Base-by-base conservation (phyloP, 352 stramenopile genomes). In the Globisporangium mamillatum region DNA sequence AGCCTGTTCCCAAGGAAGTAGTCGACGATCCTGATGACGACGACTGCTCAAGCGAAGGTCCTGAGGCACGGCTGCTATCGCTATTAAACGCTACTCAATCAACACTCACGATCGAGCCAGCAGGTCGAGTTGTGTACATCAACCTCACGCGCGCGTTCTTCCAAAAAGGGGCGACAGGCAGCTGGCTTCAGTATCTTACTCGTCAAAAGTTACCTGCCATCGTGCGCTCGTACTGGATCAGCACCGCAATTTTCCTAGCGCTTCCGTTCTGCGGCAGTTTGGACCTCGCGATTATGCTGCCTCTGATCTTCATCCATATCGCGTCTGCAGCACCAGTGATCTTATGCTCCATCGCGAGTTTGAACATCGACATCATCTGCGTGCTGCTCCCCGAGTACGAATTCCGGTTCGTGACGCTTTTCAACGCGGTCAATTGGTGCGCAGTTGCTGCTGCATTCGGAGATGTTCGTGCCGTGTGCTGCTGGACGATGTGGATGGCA, bases 401-500 rank as follows among this genome's bases (percentile, higher is more conserved):
- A 44, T 81, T 78, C 41, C 65, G 56, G 4, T 61, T 67, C 38
- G 34, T 68, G n/a, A 53, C 75, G 14, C 4, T 78, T 7, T 27
- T 78, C 4, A 82, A 76, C 44, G 64, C 57, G 2, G 44, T 71
- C 12, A 69, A 80, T 56, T 82, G 75, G 75, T 18, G 67, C 25
- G 44, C 53, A 4, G 20, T 73, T 5, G 70, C 55, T 7, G 20
- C 63, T 4, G 44, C 56, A 2, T 74, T 80, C 44, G 25, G 54
- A 8, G 73, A 82, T 29, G 16, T 63, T 10, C 70, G 75, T 2
- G 52, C 41, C 0, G 16, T 54, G 3, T 54, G 74, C 32, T 80
- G 71, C 44, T 18, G 69, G 3, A 32, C 73, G 8, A 57, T 77
- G 66, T 79, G 70, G 71, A 70, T 72, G 46, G 29, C 68, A n/a